Evolutionary conservation across 192 early-diverging fungal species (phyloP).

Genomic region (Rhizophagus sp.): DNA sequence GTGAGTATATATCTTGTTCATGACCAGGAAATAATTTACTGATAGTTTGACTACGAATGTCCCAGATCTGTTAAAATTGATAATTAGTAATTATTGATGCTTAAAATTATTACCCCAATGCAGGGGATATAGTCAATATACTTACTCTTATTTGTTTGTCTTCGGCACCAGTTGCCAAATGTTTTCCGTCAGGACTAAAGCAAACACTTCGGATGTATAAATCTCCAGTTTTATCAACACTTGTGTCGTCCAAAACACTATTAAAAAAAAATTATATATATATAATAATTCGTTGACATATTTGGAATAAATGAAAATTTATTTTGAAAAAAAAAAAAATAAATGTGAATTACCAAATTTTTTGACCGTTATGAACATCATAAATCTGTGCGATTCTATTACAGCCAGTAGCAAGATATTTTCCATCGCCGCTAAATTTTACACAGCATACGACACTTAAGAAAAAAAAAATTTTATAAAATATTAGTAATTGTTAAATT

Average conservation of each 20-base stretch:
- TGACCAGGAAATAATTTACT: constrained; percentile 79
- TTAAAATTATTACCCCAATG: neutral
- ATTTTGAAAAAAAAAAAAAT: too few relatives aligned
- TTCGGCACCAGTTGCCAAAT: constrained; percentile 93
- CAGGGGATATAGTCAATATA: neutral
- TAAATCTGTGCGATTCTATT: constrained; percentile 89
- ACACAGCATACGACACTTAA: constrained; percentile 96
- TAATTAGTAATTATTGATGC: neutral
- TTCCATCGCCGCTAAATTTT: constrained; percentile 91
- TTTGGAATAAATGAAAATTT: too few relatives aligned
- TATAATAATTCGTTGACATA: neutral
- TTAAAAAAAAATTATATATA: neutral
- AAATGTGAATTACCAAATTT: constrained; percentile 56
- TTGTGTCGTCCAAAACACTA: constrained; percentile 80
- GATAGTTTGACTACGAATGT: constrained; percentile 62
- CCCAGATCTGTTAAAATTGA: constrained; percentile 57
- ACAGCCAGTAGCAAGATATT: constrained; percentile 91
- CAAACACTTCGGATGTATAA: constrained; percentile 95
- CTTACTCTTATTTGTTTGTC: constrained; percentile 88
- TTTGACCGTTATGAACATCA: constrained; percentile 76
- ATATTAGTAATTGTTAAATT: constrained; percentile 36
- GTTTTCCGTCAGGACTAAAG: constrained; percentile 91
- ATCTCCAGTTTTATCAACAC: constrained; percentile 74
- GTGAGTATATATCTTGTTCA: constrained; percentile 94
- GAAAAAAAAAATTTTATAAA: constrained; percentile 59